phyloP scores from a whole-genome alignment of 2,329 filamentous ascomycete genomes.

The Xylogone sp. region DNA sequence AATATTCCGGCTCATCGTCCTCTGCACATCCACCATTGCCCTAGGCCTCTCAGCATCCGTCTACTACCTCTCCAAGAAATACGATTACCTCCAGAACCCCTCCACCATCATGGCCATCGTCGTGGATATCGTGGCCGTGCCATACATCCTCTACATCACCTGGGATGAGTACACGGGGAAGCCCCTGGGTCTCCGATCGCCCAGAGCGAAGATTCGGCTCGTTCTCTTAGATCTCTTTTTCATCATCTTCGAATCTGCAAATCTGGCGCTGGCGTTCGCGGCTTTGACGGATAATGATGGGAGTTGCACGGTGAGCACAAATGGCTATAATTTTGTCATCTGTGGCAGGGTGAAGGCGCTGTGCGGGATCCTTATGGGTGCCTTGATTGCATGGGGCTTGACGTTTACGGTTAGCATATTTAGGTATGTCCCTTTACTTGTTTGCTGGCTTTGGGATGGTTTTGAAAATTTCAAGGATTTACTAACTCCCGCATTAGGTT shows the following conservation, averaged over 20 bases:
- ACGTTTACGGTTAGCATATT: slow-evolving; percentile 87
- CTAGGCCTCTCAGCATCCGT: slow-evolving; percentile 76
- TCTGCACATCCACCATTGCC: slow-evolving; percentile 77
- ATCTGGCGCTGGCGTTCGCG: slow-evolving; percentile 84
- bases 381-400: slow-evolving; percentile 82
- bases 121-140: slow-evolving; percentile 82
- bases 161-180: slow-evolving; percentile 96
- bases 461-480: slow-evolving; percentile 2
- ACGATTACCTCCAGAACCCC: slow-evolving; percentile 53
- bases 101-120: slow-evolving; percentile 86
- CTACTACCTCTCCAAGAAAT: slow-evolving; percentile 45
- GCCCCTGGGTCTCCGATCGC: slow-evolving; percentile 80
- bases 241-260: slow-evolving; percentile 95
- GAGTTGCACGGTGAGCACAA: slow-evolving; percentile 45
- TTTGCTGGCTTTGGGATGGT: too few species aligned
- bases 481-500: slow-evolving; percentile 35
- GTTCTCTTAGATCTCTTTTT: slow-evolving; percentile 93
- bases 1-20: slow-evolving; percentile 75
- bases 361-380: slow-evolving; percentile 74
- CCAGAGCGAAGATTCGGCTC: slow-evolving; percentile 81
- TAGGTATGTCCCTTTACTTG: slow-evolving; percentile 40
- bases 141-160: slow-evolving; percentile 91
- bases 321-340: slow-evolving; percentile 39
- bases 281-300: slow-evolving; percentile 64
- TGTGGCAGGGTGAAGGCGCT: slow-evolving; percentile 66